Evolutionary conservation across 2,329 filamentous ascomycete species (phyloP).

Genomic region (Cladosporium sp.): DNA sequence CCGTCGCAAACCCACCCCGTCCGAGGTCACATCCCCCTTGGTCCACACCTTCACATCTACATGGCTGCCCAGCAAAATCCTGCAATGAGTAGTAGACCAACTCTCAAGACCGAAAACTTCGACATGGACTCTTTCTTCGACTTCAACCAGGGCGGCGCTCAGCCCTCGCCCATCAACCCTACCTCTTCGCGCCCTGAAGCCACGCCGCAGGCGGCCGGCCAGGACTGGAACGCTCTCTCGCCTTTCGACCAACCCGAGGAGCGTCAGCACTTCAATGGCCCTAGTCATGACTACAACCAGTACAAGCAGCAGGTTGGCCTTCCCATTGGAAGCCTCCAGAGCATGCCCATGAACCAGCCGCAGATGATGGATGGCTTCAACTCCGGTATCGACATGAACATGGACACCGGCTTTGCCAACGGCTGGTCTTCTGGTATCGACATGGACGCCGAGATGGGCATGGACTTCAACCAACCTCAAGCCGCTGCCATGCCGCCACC

Average conservation of each 20-base stretch:
- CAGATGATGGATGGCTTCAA: conserved; percentile 31
- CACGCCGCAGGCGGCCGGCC: conserved; percentile 5
- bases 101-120: conserved; percentile 33
- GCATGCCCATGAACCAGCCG: conserved; percentile 63
- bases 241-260: conserved; percentile 33
- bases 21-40: too few species aligned
- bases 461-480: conserved; percentile 48
- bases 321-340: conserved; percentile 75
- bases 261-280: conserved; percentile 41
- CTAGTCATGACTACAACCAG: conserved; percentile 90
- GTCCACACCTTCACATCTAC: not conserved
- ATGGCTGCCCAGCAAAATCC: conserved; percentile 6
- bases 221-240: conserved; percentile 19
- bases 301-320: conserved; percentile 95
- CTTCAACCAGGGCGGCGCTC: conserved; percentile 33
- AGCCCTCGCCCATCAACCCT: conserved; percentile 25
- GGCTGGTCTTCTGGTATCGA: conserved; percentile 51
- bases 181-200: conserved; percentile 26
- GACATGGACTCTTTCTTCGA: conserved; percentile 39
- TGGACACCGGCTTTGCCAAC: conserved; percentile 51
- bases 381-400: conserved; percentile 61
- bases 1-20: too few species aligned
- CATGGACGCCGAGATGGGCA: conserved; percentile 60
- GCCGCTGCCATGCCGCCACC: conserved; percentile 42
- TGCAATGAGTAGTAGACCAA: conserved; percentile 12